Base-by-base conservation (phyloP, 805 yeast species). In the Kodamaea kaohsiungensis region DNA sequence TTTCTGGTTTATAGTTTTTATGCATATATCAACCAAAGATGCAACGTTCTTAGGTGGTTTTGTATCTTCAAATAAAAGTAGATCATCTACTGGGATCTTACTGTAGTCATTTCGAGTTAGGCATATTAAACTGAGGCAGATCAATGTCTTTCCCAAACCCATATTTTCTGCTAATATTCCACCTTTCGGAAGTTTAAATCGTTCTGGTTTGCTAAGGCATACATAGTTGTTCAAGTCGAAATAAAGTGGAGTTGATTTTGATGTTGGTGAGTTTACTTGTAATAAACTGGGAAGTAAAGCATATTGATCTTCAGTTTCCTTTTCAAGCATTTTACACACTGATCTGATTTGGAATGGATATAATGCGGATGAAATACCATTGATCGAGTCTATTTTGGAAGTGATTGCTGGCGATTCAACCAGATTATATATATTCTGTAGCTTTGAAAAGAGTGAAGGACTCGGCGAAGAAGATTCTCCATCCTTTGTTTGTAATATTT, bases 91-190 rank as follows among this genome's bases (percentile, higher is more conserved):
- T 0, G 87, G 87, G 2, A 75, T 70, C 38, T 66, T 51, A 1
- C 88, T 75, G 1, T 78, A 61, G 48, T 86, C 87, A 59, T 65
- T 69, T 57, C 79, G 83, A 0, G 91, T 79, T 7, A 79, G 60
- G 57, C 87, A 80, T 0, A 87, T 75, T 48, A 84, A 68, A 2
- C 85, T 81, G 25, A 85, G 66, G 59, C 87, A 83, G 4, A 84
- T 84, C 48, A 83, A 75, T 0, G 89, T 84, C 62, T 84, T 84
- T 0, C 89, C 89, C 40, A 84, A 68, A 0, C 89, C 89, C 88
- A 84, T 84, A 75, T 83, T 84, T 54, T 84, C 89, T 1, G 88
- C 88, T 13, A 84, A 64, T 4, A 84, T 82, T 0, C 88, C 89
- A 16, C 88, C 88, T 58, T 80, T 69, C 0, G 88, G 84, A 1